Base-by-base conservation (phyloP, 2,329 filamentous ascomycete species). In the Ceratocystis eucalypticola region DNA sequence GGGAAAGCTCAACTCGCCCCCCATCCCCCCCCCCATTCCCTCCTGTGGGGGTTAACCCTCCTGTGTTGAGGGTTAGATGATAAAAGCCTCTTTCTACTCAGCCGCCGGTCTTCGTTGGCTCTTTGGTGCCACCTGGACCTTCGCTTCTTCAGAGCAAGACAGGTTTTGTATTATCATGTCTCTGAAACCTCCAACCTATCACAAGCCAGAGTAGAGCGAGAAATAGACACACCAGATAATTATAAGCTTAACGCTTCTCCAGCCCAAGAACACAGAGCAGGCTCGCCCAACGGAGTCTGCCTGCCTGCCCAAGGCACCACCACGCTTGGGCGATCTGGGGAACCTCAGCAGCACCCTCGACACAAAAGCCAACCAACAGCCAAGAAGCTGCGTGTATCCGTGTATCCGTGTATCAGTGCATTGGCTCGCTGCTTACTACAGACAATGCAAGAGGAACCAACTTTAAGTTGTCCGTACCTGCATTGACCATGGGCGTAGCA, bases 381-480 rank as follows among this genome's bases (percentile, higher is more conserved):
- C 37, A 41, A 4, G 12, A 41, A 5, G 22, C 48, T 53, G 48
- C 6, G 48, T 28, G 48, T 53, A 53, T 53, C 7, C 17, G 8
- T 28, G 22, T 53, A 25, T 53, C 20, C 20, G 48, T 28, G 48
- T 28, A 50, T 50, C 48, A 20, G 48, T 28, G 48, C 48, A 59
- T 59, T 33, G 25, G 37, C 37, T 41, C 55, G 17, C 25, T 59
- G 55, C 50, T 20, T 20, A 25, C 30, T 33, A 59, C 33, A 33
- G 28, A 15, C 55, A 41, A 59, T 59, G 55, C 28, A 59, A 37
- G 5, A 30, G 28, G 55, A 33, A n/a, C 55, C 55, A 37, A 37
- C 55, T 59, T 59, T 59, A 59, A 59, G 55, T 59, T 59, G 28
- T 33, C 15, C n/a, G 55, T 59, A 59, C 55, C 55, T 59, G 55